These are phyloP conservation scores for Boletus edulis DNA, from an alignment of 768 basidiomycete genomes.

Conservation along the genomic window DNA sequence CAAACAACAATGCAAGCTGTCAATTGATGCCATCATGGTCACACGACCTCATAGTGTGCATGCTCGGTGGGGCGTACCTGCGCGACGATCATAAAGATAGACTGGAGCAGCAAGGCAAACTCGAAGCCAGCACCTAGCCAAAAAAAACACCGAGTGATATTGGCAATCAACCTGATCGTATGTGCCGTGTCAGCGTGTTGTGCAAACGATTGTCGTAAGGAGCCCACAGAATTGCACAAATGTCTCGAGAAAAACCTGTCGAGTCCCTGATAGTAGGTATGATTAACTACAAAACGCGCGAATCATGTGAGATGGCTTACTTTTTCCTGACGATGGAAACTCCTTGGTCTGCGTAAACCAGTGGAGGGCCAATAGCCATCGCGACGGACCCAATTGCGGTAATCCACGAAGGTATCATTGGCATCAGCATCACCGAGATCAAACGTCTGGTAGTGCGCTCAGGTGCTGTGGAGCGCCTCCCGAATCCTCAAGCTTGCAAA, in stretches of 20 bases:
- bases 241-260: conserved; percentile 82
- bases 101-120: conserved; percentile 73
- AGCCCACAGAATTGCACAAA: conserved; percentile 77
- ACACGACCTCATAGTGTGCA: conserved; percentile 13
- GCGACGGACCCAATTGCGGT: conserved; percentile 66
- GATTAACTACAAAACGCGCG: background rate
- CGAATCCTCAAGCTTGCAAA: background rate
- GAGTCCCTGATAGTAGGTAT: conserved; percentile 54
- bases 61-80: conserved; percentile 49
- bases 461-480: conserved; percentile 3
- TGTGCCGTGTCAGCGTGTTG: conserved; percentile 7
- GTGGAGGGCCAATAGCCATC: conserved; percentile 82
- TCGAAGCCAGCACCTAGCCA: conserved; percentile 85
- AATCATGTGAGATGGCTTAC: conserved; percentile 34
- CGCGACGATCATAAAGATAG: conserved; percentile 79
- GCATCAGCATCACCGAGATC: background rate
- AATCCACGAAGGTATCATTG: conserved; percentile 58
- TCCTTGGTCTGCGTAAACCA: conserved; percentile 84
- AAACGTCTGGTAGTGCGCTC: background rate
- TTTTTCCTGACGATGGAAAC: conserved; percentile 77
- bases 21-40: conserved; percentile 17
- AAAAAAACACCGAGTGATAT: conserved; percentile 88
- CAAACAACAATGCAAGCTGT: conserved; percentile 76
- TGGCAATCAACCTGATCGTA: conserved; percentile 62
- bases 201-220: background rate